phyloP scores from a whole-genome alignment of 164 flowering plant genomes.

The Houttuynia cordata region DNA sequence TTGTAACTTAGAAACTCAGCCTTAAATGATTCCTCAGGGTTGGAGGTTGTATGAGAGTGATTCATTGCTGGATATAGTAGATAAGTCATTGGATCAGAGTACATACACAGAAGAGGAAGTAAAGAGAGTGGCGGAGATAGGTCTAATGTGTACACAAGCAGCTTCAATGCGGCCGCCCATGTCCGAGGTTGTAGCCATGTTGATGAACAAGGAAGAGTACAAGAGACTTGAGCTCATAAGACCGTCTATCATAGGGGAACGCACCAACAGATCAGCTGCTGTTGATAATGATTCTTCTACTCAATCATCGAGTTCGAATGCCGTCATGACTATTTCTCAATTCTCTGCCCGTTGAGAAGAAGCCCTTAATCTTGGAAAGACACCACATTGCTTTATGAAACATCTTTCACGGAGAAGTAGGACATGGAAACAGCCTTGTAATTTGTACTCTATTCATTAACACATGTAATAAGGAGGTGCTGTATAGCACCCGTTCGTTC shows the following conservation, averaged over 20 bases:
- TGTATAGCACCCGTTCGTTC: too few species aligned
- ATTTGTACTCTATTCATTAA: too few species aligned
- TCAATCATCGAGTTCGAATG: too few species aligned
- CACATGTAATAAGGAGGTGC: too few species aligned
- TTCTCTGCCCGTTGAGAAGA: too few species aligned
- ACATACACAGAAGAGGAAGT: conserved; percentile 19
- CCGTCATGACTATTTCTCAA: too few species aligned
- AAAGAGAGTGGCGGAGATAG: conserved; percentile 28
- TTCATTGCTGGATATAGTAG: conserved; percentile 22
- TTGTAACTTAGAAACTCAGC: too few species aligned
- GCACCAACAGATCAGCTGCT: background rate
- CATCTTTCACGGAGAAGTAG: too few species aligned
- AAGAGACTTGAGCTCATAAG: conserved; percentile 8
- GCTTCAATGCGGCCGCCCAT: conserved; percentile 32
- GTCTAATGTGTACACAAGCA: conserved; percentile 33
- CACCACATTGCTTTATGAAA: too few species aligned
- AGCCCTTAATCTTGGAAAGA: too few species aligned
- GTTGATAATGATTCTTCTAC: background rate
- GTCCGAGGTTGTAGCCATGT: conserved; percentile 36
- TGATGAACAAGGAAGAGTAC: conserved; percentile 10
- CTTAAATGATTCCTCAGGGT: conserved; percentile 13
- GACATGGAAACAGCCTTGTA: too few species aligned
- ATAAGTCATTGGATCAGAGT: conserved; percentile 19
- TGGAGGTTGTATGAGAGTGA: conserved; percentile 31
- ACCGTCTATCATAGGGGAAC: conserved; percentile 19